phyloP scores from a whole-genome alignment of 1,139 yeast species.

The Arxiozyma heterogenica region DNA sequence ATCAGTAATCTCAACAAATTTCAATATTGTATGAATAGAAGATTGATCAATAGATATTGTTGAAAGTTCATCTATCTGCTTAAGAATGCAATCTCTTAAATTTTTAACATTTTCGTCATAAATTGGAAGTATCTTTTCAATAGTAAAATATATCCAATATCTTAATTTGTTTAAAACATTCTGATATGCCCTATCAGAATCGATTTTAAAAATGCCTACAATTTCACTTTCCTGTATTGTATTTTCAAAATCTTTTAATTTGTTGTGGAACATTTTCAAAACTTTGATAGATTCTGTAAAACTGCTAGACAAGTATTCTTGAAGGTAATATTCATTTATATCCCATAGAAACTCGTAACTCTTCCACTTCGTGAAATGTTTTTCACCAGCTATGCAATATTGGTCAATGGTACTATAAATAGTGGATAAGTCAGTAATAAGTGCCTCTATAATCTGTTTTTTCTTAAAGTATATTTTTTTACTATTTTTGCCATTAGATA shows the following conservation, averaged over 20 bases:
- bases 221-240: neutral
- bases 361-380: conserved; percentile 5
- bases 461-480: neutral
- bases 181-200: neutral
- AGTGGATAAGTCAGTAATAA: neutral
- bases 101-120: conserved; percentile 7
- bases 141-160: conserved; percentile 12
- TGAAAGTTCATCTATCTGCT: neutral
- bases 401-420: neutral
- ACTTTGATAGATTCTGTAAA: neutral
- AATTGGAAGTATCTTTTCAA: conserved; percentile 6
- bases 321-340: conserved; percentile 5
- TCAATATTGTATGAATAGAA: neutral
- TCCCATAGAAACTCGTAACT: conserved; percentile 3
- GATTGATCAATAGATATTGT: neutral
- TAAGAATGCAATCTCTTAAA: neutral
- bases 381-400: neutral
- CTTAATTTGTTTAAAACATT: conserved; percentile 8
- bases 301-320: neutral
- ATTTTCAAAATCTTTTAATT: neutral
- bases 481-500: neutral
- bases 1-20: neutral
- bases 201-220: neutral
- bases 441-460: neutral
- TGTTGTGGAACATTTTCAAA: neutral